These are phyloP conservation scores for Fusarium sp. DNA, from an alignment of 2,329 filamentous ascomycete species.

Conservation along the genomic window DNA sequence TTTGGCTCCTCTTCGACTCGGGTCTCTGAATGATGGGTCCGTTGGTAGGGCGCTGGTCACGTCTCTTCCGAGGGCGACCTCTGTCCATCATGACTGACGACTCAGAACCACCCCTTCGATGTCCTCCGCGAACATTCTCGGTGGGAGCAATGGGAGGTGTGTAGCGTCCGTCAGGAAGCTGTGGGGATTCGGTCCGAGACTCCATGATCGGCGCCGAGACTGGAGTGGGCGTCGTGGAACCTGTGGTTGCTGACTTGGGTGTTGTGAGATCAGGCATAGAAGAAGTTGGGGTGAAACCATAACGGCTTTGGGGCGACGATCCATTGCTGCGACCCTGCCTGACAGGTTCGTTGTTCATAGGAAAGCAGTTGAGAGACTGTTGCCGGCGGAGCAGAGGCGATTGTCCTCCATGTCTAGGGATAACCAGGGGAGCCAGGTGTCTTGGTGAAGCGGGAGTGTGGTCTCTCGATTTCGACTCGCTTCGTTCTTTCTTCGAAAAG, in stretches of 20 bases:
- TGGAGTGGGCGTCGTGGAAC: constrained; percentile 59
- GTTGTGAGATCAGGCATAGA: constrained; percentile 56
- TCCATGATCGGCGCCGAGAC: constrained; percentile 62
- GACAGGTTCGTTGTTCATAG: constrained; percentile 58
- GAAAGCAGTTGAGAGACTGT: constrained; percentile 59
- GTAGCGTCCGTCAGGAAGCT: constrained; percentile 57
- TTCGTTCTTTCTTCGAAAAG: constrained; percentile 42
- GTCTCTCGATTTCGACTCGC: constrained; percentile 8
- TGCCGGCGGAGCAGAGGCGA: constrained; percentile 48
- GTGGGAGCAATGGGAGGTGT: constrained; percentile 43
- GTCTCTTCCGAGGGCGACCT: constrained; percentile 68
- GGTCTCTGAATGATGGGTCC: constrained; percentile 53
- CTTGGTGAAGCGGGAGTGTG: constrained; percentile 61
- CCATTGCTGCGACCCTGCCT: constrained; percentile 59
- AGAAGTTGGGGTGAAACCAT: constrained; percentile 53
- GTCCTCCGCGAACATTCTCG: constrained; percentile 47
- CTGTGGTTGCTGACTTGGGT: constrained; percentile 58
- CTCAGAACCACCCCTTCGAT: constrained; percentile 68
- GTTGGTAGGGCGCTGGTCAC: constrained; percentile 56
- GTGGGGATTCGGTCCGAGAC: constrained; percentile 56
- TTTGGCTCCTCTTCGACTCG: constrained; percentile 60
- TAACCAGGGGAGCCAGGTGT: constrained; percentile 67
- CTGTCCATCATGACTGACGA: constrained; percentile 67
- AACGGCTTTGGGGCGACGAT: constrained; percentile 58
- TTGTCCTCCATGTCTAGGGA: constrained; percentile 55